phyloP scores from a whole-genome alignment of 306 rosid genomes.

The Lathyrus oleraceus region DNA sequence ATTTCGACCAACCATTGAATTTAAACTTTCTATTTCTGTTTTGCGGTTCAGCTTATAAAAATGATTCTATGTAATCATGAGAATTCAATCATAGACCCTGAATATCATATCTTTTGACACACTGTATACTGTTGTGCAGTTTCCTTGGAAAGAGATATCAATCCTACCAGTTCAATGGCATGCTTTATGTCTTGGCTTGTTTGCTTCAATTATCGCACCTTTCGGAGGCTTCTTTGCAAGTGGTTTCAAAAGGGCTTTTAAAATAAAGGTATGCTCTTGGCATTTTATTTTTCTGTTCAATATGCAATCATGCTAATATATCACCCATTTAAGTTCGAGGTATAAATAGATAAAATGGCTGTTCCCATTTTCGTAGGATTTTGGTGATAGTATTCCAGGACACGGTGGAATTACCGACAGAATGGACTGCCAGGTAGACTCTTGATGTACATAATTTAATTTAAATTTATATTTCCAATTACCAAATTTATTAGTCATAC shows the following conservation, averaged over 20 bases:
- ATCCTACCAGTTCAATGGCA: conserved; percentile 92
- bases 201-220: conserved; percentile 96
- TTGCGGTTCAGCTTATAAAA: conserved; percentile 33
- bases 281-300: conserved; percentile 26
- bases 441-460: neutral
- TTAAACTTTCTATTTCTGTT: conserved; percentile 15
- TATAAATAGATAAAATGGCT: conserved; percentile 17
- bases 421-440: conserved; percentile 97
- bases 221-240: conserved; percentile 99
- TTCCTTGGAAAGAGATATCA: conserved; percentile 80
- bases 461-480: conserved; percentile 7
- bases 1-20: conserved; percentile 24
- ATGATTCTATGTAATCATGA: conserved; percentile 31
- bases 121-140: conserved; percentile 49
- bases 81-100: conserved; percentile 26
- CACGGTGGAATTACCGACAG: conserved; percentile 99
- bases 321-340: conserved; percentile 19
- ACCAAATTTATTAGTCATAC: neutral
- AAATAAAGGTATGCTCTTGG: conserved; percentile 68
- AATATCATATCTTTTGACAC: conserved; percentile 11
- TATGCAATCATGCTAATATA: conserved; percentile 27
- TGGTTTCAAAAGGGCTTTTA: conserved; percentile 98
- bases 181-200: conserved; percentile 83
- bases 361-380: conserved; percentile 64
- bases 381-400: conserved; percentile 98